phyloP scores from a whole-genome alignment of 495 filamentous ascomycete genomes.

The Echria macrotheca region DNA sequence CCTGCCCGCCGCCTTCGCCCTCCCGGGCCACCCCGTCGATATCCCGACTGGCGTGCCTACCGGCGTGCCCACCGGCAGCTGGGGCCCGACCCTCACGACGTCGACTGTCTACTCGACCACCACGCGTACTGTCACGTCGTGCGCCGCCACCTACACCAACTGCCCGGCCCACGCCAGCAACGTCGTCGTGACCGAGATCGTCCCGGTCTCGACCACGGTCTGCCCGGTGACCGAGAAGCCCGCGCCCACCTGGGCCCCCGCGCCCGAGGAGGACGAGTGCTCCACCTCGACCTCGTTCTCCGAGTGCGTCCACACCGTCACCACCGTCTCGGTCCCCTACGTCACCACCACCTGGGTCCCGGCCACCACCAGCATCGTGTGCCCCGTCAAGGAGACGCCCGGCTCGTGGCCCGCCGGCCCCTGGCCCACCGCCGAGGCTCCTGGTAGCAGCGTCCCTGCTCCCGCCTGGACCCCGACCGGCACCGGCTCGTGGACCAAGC shows the following conservation, averaged over 20 bases:
- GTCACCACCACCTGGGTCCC: slow-evolving; percentile 4
- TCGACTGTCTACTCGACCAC: slow-evolving; percentile 43
- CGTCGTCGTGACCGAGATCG: slow-evolving; percentile 14
- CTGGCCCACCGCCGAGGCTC: not conserved
- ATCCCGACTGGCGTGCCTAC: not conserved
- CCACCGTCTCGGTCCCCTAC: not conserved
- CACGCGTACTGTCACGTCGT: slow-evolving; percentile 51
- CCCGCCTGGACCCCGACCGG: not conserved
- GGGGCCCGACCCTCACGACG: slow-evolving; percentile 6
- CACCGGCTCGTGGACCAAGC: slow-evolving; percentile 6
- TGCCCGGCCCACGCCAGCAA: slow-evolving; percentile 47
- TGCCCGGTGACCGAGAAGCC: slow-evolving; percentile 5
- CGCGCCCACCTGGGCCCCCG: not conserved
- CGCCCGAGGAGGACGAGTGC: not conserved
- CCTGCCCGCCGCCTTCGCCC: slow-evolving; percentile 14
- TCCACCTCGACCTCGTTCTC: not conserved
- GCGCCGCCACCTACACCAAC: slow-evolving; percentile 49
- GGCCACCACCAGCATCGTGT: not conserved
- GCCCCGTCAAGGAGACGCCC: not conserved
- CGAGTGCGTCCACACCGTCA: slow-evolving; percentile 5
- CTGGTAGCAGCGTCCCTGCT: not conserved
- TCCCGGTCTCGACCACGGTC: slow-evolving; percentile 19
- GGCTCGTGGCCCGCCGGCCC: not conserved
- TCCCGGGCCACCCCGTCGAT: not conserved
- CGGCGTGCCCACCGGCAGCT: not conserved